These are phyloP conservation scores for Aquilaria yunnanensis DNA, from an alignment of 345 rosid species.

Conservation along the genomic window DNA sequence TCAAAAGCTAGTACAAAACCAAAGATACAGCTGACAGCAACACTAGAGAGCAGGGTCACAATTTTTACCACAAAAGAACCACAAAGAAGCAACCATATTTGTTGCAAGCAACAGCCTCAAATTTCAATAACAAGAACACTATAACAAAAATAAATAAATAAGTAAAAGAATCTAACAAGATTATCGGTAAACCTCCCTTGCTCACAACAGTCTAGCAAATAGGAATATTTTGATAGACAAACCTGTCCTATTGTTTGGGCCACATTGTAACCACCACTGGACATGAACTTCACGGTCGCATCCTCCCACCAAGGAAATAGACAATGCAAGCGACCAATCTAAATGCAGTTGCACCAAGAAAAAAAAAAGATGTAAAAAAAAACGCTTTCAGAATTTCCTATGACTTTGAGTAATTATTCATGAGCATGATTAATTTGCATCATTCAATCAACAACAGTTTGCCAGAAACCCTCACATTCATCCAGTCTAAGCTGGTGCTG, in stretches of 20 bases:
- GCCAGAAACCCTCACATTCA: conserved; percentile 46
- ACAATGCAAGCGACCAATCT: conserved; percentile 92
- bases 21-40: no score
- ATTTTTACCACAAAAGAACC: no score
- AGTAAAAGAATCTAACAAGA: no score
- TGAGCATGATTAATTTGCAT: not conserved
- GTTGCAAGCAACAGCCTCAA: no score
- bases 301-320: conserved; percentile 91
- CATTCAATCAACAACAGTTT: not conserved
- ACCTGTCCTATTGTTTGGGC: conserved; percentile 56
- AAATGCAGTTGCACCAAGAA: conserved; percentile 9
- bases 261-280: conserved; percentile 79
- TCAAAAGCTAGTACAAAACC: no score
- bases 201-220: no score
- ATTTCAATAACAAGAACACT: no score
- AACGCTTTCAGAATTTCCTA: not conserved
- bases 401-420: not conserved
- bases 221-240: not conserved
- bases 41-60: no score
- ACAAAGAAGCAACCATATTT: no score
- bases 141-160: no score
- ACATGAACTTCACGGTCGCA: conserved; percentile 81
- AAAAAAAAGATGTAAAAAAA: conserved; percentile 3
- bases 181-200: no score
- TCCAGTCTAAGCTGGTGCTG: conserved; percentile 65